Evolutionary conservation across 2,329 filamentous ascomycete genomes (phyloP), one percentile per base, ranked within the genome.

Genomic region (Diaporthe sp.): DNA sequence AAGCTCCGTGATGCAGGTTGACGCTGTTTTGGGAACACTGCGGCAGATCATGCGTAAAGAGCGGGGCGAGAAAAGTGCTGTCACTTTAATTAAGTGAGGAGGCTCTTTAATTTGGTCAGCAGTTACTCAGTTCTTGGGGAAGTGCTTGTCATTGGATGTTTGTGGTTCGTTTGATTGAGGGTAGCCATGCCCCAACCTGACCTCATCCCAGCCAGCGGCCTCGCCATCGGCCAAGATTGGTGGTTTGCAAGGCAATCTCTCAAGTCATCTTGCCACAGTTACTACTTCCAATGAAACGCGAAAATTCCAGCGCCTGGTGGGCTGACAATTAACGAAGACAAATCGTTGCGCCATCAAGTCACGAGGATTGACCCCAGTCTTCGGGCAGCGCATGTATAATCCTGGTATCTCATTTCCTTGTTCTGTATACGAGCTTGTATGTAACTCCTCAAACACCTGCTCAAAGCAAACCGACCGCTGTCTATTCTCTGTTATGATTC

Each of bases 51-150:
- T 55, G 25, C 4, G 34, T 25, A 17, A 42, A 53, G 49, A 42
- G 49, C 34, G 65, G 47, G n/a, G 47, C 22, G 4, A 39, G 17
- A 12, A 28, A 34, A 42, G 1, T 28, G 31, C 42, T 39, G 34
- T 28, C 22, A 15, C 8, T 28, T 70, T 70, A 53, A 55, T 70
- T 55, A 42, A 70, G 8, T 42, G n/a, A 20, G 22, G 15, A 55
- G 34, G n/a, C 9, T 53, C n/a, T 55, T n/a, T 22, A 15, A 70
- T 49, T 28, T 25, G n/a, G 49, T 70, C 65, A 70, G 34, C 65
- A 22, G 49, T 10, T 49, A 42, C 34, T 42, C 49, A 55, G 15
- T n/a, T 55, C 8, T 55, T 20, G 22, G 47, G 63, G n/a, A 28
- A 12, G 22, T 28, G n/a, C 37, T 25, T 12, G 22, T 37, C 47